Evolutionary conservation across 192 early-diverging fungal genomes (phyloP), one percentile per base, ranked within the genome.

Genomic region (Backusella circina): DNA sequence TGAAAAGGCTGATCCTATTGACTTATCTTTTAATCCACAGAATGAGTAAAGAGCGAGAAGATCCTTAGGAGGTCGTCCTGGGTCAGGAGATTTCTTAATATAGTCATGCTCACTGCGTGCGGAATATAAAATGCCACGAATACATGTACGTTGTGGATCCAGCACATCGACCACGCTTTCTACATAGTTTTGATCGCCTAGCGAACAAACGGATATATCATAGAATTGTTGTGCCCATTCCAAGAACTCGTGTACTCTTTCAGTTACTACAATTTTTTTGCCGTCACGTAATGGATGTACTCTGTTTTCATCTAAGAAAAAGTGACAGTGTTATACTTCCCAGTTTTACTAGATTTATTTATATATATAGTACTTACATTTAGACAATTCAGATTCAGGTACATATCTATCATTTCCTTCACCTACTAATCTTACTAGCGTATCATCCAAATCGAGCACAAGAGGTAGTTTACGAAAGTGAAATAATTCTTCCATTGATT

Each of bases 381-480:
- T 70, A 18, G 61, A 70, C 38, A 79, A 38, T 38, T 78, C 83
- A 4, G 66, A 38, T 67, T 89, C 86, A 21, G 90, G 86, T 0
- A 93, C 88, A 83, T 92, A 91, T 61, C 90, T 81, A 32, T 80
- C 80, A 31, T 83, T 83, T 32, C 87, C 86, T 75, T 86, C 85
- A 10, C 90, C 91, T 31, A 92, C 89, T 12, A 91, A 82, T 0
- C 92, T 83, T 16, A 94, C 91, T 0, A 94, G 80, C 0, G 93
- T 94, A 75, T 94, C 93, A 77, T 94, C 93, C 41, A 94, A 77
- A 80, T 94, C 93, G 23, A 94, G 79, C 0, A 94, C 93, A 18
- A 94, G 85, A 1, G 93, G 93, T 7, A 94, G 76, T 39, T 83
- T 83, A 54, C 90, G 79, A 21, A 74, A 75, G 1, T 75, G 70